Percentiles rank a stretch among this genome's conserved stretches.
These are phyloP conservation scores for Saprolegnia parasitica DNA, from an alignment of 352 stramenopile species.

Conservation along the genomic window DNA sequence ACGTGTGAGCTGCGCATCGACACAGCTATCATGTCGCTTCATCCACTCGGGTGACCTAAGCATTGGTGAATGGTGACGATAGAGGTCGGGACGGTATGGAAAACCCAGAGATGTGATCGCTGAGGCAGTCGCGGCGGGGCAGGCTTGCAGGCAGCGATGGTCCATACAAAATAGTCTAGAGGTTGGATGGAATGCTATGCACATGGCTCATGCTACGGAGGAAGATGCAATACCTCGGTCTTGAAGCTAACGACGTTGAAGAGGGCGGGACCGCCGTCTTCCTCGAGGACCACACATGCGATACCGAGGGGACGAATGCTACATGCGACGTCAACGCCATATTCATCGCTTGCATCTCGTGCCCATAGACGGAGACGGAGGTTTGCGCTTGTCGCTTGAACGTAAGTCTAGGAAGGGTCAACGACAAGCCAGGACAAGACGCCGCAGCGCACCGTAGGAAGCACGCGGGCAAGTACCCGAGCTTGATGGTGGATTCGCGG, in stretches of 20 bases:
- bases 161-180: conserved; percentile 34
- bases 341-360: background rate
- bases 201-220: background rate
- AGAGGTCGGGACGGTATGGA: background rate
- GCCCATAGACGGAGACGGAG: conserved; percentile 65
- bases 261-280: conserved; percentile 48
- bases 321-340: conserved; percentile 1
- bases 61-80: background rate
- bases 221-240: conserved; percentile 36
- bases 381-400: conserved; percentile 50
- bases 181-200: background rate
- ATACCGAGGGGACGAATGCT: conserved; percentile 48
- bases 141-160: conserved; percentile 34
- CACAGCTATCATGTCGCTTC: conserved; percentile 31
- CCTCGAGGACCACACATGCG: conserved; percentile 49
- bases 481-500: conserved; percentile 47
- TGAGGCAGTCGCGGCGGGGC: conserved; percentile 34
- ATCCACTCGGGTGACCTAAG: conserved; percentile 35
- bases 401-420: conserved; percentile 36
- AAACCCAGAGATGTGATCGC: conserved; percentile 33
- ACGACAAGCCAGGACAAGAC: no score
- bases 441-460: conserved; percentile 43
- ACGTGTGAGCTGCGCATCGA: conserved; percentile 32
- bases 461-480: conserved; percentile 58
- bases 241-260: conserved; percentile 58